Conservation (phyloP, 2,329 filamentous ascomycete genomes). For the Claviceps maximensis region DNA sequence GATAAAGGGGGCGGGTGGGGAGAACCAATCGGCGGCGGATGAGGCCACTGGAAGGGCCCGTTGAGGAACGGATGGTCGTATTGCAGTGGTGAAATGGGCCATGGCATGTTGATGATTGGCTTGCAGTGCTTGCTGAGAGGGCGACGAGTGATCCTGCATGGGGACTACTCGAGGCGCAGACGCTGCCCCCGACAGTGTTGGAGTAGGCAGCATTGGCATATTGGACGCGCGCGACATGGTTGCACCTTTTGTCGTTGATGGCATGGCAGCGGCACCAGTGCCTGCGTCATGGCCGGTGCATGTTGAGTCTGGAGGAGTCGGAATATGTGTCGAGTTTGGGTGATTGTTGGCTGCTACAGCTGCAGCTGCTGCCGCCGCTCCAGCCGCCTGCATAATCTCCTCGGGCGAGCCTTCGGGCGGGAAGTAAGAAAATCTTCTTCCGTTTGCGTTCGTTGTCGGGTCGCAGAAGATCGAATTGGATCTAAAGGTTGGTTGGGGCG, state of each 20-base stretch:
- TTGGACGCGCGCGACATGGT: constrained; percentile 27
- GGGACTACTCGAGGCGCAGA: constrained; percentile 12
- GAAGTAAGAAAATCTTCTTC: constrained; percentile 50
- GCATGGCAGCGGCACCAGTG: constrained; percentile 10
- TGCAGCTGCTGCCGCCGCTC: constrained; percentile 16
- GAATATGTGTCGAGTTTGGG: constrained; percentile 21
- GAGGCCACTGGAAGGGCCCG: constrained; percentile 30
- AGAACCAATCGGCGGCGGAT: constrained; percentile 39
- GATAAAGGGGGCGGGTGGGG: constrained; percentile 37
- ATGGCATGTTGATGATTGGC: not conserved
- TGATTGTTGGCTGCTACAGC: constrained; percentile 17
- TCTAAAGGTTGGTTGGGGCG: constrained; percentile 42
- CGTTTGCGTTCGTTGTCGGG: constrained; percentile 39
- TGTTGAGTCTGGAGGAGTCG: constrained; percentile 33
- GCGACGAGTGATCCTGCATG: constrained; percentile 19
- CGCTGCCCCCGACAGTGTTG: constrained; percentile 16
- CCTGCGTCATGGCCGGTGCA: constrained; percentile 8
- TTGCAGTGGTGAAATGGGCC: constrained; percentile 14
- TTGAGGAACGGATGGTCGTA: constrained; percentile 27
- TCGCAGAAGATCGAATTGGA: constrained; percentile 55
- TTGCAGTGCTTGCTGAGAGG: constrained; percentile 14
- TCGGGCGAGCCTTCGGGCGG: constrained; percentile 37
- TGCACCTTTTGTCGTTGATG: constrained; percentile 18
- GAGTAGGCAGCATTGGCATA: constrained; percentile 17
- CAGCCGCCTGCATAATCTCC: constrained; percentile 18